Evolutionary conservation across 805 yeast genomes (phyloP).

Genomic region (Candida mattraensis): DNA sequence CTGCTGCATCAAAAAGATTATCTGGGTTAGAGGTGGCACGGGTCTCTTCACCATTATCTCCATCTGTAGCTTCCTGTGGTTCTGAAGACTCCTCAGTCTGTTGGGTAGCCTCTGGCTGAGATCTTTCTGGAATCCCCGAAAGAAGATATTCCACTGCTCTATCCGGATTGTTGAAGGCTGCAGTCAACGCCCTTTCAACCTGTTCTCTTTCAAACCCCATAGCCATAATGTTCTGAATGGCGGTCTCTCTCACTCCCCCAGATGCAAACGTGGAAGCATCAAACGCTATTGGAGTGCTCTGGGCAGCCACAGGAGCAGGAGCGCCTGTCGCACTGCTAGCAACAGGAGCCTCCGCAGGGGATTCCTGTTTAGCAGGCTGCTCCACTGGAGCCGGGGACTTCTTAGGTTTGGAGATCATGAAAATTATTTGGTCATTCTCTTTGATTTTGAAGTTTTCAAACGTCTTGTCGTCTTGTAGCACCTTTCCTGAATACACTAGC

Average conservation of each 20-base stretch:
- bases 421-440: constrained; percentile 84
- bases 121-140: constrained; percentile 79
- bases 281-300: constrained; percentile 27
- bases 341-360: constrained; percentile 21
- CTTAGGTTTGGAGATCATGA: constrained; percentile 74
- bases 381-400: constrained; percentile 32
- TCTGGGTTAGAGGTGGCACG: constrained; percentile 39
- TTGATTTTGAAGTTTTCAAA: constrained; percentile 73
- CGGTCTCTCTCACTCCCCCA: constrained; percentile 76
- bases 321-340: constrained; percentile 3
- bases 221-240: constrained; percentile 81
- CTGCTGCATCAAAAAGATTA: constrained; percentile 53
- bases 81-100: constrained; percentile 1
- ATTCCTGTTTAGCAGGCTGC: constrained; percentile 20
- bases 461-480: constrained; percentile 78
- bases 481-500: constrained; percentile 88
- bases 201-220: constrained; percentile 93
- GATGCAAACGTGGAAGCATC: constrained; percentile 64
- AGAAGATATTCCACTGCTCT: constrained; percentile 94
- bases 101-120: constrained; percentile 15
- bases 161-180: constrained; percentile 96
- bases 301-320: constrained; percentile 23
- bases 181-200: constrained; percentile 87
- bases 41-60: constrained; percentile 19
- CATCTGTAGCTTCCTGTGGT: constrained; percentile 15